Evolutionary conservation across 164 flowering plant genomes (phyloP), one percentile per base, ranked within the genome.

Genomic region (Dillenia turbinata): DNA sequence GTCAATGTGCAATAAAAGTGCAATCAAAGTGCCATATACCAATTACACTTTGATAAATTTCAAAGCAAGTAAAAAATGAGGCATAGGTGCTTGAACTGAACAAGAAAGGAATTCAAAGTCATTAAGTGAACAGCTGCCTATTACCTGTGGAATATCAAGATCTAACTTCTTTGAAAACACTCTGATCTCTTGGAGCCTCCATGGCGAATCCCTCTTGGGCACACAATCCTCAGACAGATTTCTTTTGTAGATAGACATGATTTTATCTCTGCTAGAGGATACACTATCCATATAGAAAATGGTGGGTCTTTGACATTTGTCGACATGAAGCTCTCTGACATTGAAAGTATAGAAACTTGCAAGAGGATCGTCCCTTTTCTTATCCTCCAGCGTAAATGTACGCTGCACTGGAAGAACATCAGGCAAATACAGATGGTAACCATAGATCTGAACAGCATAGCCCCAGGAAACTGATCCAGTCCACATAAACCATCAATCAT

Each of bases 401-500:
- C 71, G 63, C 22, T 68, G 80, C 15, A 50, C 73, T 0, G 59
- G 68, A 10, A 81, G 72, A 43, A 57, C 69, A n/a, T 86, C 85
- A 0, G 81, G 78, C 40, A 84, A 47, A 33, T 46, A 17, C 26
- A 76, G 8, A 61, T 84, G 77, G 2, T 43, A 44, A 2, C 54
- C 65, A 44, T 69, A 73, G 0, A 86, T 68, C 65, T 84, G 81
- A 43, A 86, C 78, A 0, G 84, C 79, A 44, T 86, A 84, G 10
- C 89, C 89, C 92, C 89, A 86, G 0, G 89, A 74, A 1, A 84
- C 75, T 0, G 85, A 84, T 40, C 82, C 56, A 0, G 87, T 86
- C 87, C 83, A 84, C 2, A 77, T 74, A 61, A 71, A 78, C 87
- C 82, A 77, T 1, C 71, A 64, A 59, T 82, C 84, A 22, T 84